Percentiles rank a stretch among this genome's conserved stretches.
Conservation (phyloP, 306 rosid genomes). For the Castanospermum australe region DNA sequence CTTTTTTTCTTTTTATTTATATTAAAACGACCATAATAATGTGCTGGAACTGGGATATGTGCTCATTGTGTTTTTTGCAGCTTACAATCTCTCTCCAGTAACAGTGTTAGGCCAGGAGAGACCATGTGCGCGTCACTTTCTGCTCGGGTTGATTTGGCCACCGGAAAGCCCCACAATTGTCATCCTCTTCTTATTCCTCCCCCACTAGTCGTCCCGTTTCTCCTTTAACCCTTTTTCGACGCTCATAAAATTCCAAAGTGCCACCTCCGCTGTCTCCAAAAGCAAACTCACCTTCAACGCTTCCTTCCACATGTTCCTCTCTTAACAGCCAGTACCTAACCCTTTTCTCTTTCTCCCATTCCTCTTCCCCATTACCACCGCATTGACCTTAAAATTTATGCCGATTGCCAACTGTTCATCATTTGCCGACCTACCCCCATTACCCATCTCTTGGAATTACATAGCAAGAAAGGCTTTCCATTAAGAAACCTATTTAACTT, state of each 20-base stretch:
- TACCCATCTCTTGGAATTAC: constrained; percentile 13
- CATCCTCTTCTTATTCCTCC: constrained; percentile 22
- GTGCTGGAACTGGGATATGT: background rate
- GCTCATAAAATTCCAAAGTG: constrained; percentile 30
- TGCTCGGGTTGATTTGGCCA: constrained; percentile 26
- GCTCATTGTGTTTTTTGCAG: background rate
- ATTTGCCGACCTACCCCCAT: constrained; percentile 27
- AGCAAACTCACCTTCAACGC: constrained; percentile 9
- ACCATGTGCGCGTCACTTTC: constrained; percentile 47
- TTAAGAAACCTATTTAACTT: background rate
- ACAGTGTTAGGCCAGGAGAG: background rate
- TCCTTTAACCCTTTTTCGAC: constrained; percentile 12
- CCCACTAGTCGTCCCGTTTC: constrained; percentile 2
- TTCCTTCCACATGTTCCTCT: constrained; percentile 31
- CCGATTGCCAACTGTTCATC: constrained; percentile 14
- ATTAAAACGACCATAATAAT: background rate
- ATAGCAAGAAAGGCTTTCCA: background rate
- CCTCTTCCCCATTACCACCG: background rate
- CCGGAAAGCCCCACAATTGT: constrained; percentile 24
- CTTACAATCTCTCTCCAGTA: background rate
- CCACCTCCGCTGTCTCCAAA: constrained; percentile 21
- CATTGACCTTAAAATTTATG: background rate
- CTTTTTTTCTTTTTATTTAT: background rate
- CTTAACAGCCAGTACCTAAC: constrained; percentile 31
- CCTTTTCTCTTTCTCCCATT: constrained; percentile 10